Evolutionary conservation across 2,329 filamentous ascomycete genomes (phyloP), one percentile per base, ranked within the genome.

Genomic region (Colletotrichum liaoningense): DNA sequence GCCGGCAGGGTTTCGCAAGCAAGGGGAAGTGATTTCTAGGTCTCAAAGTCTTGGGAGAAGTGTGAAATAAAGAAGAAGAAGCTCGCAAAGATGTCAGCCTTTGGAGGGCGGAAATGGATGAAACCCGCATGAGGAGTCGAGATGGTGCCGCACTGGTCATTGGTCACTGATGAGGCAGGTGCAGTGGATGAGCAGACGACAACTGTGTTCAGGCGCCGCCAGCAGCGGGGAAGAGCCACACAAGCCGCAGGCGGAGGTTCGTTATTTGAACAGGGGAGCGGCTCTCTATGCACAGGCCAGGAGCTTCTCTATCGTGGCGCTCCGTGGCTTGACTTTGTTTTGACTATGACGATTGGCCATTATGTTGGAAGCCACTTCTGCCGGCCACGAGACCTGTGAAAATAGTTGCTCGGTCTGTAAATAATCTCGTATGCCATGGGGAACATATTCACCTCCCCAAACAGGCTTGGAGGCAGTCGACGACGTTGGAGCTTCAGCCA

Each of bases 51-150:
- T 68, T 73, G 16, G 52, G 49, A 35, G 67, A 62, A 52, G 55
- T 73, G 24, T 66, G 67, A 67, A 58, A 49, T 62, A 62, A 64
- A 42, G 57, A 28, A 58, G 67, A 59, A 58, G 56, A 58, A 66
- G 38, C 58, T 74, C 73, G 71, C 70, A 68, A 80, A 76, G 74
- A 73, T 58, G 81, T 78, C 73, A 82, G 76, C 79, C 81, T 83
- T 78, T 78, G 79, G 74, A 81, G 76, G 77, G 81, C 77, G 73
- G 82, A 77, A 78, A 80, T 82, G 76, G 77, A 76, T 78, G 79
- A 80, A 78, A 80, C 65, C 54, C 72, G 68, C 72, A 74, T 74
- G 69, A 74, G 72, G 72, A 73, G 71, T 72, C 68, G 58, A 74
- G 57, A 72, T 72, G 63, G 42, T 64, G 42, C 72, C 54, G 52